Evolutionary conservation across 257 asterid species (phyloP).

Genomic region (Solanum sejunctum): DNA sequence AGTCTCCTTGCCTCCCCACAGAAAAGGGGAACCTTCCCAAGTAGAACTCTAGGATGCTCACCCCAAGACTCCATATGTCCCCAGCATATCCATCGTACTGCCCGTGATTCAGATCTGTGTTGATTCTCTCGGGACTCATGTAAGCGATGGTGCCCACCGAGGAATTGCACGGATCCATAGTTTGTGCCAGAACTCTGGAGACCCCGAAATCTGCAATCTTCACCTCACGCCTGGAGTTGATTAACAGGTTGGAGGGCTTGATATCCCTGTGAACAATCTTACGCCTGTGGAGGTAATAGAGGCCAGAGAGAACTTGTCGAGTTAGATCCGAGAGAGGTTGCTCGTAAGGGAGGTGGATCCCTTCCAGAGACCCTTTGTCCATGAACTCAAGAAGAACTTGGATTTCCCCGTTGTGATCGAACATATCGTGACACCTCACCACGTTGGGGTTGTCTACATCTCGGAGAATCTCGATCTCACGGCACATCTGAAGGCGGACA

Average conservation of each 20-base stretch:
- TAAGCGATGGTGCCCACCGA: slow-evolving; percentile 89
- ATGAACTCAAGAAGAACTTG: slow-evolving; percentile 70
- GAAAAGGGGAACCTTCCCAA: slow-evolving; percentile 66
- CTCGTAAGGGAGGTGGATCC: slow-evolving; percentile 43
- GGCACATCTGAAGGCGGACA: slow-evolving; percentile 66
- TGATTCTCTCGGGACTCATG: slow-evolving; percentile 87
- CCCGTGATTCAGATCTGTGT: slow-evolving; percentile 88
- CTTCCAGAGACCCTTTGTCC: slow-evolving; percentile 77
- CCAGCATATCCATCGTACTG: slow-evolving; percentile 77
- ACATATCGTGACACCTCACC: slow-evolving; percentile 60
- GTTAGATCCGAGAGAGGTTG: slow-evolving; percentile 54
- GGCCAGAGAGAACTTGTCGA: slow-evolving; percentile 60
- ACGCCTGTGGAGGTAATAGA: slow-evolving; percentile 60
- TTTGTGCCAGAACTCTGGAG: slow-evolving; percentile 60
- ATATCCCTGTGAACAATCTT: slow-evolving; percentile 84
- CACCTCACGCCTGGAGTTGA: slow-evolving; percentile 42
- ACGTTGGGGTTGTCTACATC: slow-evolving; percentile 75
- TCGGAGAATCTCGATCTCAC: slow-evolving; percentile 87
- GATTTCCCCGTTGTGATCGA: slow-evolving; percentile 73
- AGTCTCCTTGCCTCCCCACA: slow-evolving; percentile 76
- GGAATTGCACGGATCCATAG: slow-evolving; percentile 87
- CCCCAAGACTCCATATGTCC: slow-evolving; percentile 89
- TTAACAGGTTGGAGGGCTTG: slow-evolving; percentile 66
- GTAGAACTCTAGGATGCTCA: slow-evolving; percentile 76
- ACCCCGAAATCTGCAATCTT: slow-evolving; percentile 87